phyloP scores from a whole-genome alignment of 257 asterid species.

The Mitragyna speciosa region DNA sequence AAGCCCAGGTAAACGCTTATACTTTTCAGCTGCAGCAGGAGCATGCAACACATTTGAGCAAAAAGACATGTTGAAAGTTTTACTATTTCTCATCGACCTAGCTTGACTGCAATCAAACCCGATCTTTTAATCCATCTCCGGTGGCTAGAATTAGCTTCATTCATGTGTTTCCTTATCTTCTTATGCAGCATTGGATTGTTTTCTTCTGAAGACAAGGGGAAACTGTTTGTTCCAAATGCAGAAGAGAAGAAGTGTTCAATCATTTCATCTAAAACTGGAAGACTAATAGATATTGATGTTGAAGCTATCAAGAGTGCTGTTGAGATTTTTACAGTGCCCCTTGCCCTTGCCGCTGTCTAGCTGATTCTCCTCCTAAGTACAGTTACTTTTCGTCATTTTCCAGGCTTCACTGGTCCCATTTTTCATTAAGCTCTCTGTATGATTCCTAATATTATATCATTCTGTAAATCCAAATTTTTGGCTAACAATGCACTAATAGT shows the following conservation, averaged over 20 bases:
- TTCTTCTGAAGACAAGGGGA: conserved; percentile 65
- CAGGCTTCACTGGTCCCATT: too few species aligned
- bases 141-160: background rate
- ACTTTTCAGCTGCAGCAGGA: background rate
- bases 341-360: conserved; percentile 54
- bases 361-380: background rate
- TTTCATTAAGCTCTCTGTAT: too few species aligned
- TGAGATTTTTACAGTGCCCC: conserved; percentile 65
- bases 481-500: too few species aligned
- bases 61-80: too few species aligned
- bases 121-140: background rate
- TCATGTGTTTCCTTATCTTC: conserved; percentile 3
- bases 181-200: conserved; percentile 66
- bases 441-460: too few species aligned
- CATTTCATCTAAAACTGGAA: conserved; percentile 75
- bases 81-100: too few species aligned
- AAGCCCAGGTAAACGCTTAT: conserved; percentile 70
- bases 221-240: conserved; percentile 58
- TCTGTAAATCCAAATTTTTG: too few species aligned
- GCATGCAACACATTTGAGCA: background rate
- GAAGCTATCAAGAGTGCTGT: conserved; percentile 63
- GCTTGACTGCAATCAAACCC: too few species aligned
- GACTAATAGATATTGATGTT: conserved; percentile 63
- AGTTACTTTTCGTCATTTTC: too few species aligned
- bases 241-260: conserved; percentile 66